Base-by-base conservation (phyloP, 208 protist species). In the Polymyxa betae region DNA sequence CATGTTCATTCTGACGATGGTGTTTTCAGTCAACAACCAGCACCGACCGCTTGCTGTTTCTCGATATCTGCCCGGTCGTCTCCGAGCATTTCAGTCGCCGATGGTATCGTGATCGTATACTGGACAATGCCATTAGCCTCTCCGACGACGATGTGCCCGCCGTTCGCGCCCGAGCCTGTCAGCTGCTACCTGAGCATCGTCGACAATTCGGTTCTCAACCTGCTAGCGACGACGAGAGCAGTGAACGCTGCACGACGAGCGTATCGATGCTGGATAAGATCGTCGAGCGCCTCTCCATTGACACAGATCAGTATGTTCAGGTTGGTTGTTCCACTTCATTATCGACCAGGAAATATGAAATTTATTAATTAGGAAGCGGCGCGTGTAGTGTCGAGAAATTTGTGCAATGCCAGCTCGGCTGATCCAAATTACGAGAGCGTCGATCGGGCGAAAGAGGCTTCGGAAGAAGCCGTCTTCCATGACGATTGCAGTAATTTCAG, bases 401-500 rank as follows among this genome's bases (percentile, higher is more conserved):
- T 43, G 72, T 35, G 16, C 16, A 20, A n/a, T 82, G 10, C 35
- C 16, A 16, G 5, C 35, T 38, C 5, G 35, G 35, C 35, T 5
- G 72, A 82, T n/a, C 16, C 72, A 5, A n/a, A 35, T 5, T 82
- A 20, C 35, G 72, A 82, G 35, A 12, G 10, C 12, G 16, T 20
- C 5, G 72, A 82, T 35, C 16, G 10, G 16, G 72, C 72, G 16
- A 82, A 82, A n/a, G 72, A 82, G 72, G 16, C n/a, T 5, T 82
- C 72, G 16, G 72, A 82, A n/a, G 72, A 82, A 35, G n/a, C 72
- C 72, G 35, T 82, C 5, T 82, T 82, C 72, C n/a, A 82, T 16
- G 72, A 82, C 72, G 72, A 82, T 82, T 82, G 72, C 72, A 82
- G 72, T n/a, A 82, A 43, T 43, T 82, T 82, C 72, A 82, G 72